Conservation (phyloP, 2,329 filamentous ascomycete genomes). For the Talaromyces pinophilus region DNA sequence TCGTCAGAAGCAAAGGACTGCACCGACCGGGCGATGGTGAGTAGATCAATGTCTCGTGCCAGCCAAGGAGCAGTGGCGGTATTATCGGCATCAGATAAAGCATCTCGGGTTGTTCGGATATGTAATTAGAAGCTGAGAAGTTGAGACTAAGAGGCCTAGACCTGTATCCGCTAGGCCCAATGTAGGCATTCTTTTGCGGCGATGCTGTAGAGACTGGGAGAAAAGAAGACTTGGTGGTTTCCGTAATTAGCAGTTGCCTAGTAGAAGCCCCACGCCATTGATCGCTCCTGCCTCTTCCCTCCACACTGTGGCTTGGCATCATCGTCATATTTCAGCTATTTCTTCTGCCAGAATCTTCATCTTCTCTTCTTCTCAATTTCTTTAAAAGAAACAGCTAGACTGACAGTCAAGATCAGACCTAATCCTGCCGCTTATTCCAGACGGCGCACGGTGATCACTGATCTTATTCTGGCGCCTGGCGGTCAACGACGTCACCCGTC, state of each 20-base stretch:
- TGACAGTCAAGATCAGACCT: background rate
- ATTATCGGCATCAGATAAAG: background rate
- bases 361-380: background rate
- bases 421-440: background rate
- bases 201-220: background rate
- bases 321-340: background rate
- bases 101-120: background rate
- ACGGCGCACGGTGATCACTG: background rate
- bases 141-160: background rate
- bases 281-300: conserved; percentile 1
- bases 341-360: background rate
- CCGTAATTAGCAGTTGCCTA: background rate
- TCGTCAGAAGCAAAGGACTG: conserved; percentile 45
- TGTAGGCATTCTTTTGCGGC: background rate
- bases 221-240: background rate
- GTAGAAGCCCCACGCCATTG: background rate
- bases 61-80: background rate
- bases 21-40: conserved; percentile 16
- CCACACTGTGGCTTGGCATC: background rate
- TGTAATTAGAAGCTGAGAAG: background rate
- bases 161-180: background rate
- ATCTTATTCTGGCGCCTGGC: background rate
- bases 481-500: conserved; percentile 12
- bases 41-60: background rate
- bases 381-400: background rate